Conservation (phyloP, 1,139 yeast genomes). For the Zygosaccharomyces sapae region DNA sequence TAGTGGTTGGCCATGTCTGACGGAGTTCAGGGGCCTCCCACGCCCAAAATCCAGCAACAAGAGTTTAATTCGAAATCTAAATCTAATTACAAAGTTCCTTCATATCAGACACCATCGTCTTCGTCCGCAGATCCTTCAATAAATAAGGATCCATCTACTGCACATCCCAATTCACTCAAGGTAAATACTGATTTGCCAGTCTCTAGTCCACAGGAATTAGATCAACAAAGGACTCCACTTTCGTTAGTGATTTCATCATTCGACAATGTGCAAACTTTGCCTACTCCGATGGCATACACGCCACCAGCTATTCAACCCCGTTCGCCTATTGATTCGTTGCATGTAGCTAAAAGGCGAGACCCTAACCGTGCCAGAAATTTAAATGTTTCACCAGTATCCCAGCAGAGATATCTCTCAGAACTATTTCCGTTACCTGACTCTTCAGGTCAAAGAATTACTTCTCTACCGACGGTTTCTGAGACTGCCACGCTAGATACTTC, state of each 20-base stretch:
- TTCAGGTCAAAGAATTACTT: constrained; percentile 24
- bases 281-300: constrained; percentile 33
- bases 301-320: constrained; percentile 22
- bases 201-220: constrained; percentile 4
- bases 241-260: constrained; percentile 23
- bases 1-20: constrained; percentile 8
- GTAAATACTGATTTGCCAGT: constrained; percentile 6
- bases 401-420: constrained; percentile 30
- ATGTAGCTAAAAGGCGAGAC: constrained; percentile 21
- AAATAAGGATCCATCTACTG: neutral
- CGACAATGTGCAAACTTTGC: constrained; percentile 26
- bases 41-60: constrained; percentile 15
- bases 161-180: constrained; percentile 2
- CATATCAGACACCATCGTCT: neutral
- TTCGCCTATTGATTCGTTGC: constrained; percentile 18
- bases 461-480: constrained; percentile 28
- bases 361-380: constrained; percentile 3
- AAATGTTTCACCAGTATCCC: constrained; percentile 6
- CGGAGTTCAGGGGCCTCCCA: constrained; percentile 11
- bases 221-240: constrained; percentile 18
- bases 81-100: neutral
- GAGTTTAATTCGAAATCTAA: constrained; percentile 9
- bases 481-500: constrained; percentile 16
- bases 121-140: neutral
- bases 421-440: constrained; percentile 21